These are phyloP conservation scores for Exophiala lecanii-corni DNA, from an alignment of 2,329 filamentous ascomycete species.

Conservation along the genomic window DNA sequence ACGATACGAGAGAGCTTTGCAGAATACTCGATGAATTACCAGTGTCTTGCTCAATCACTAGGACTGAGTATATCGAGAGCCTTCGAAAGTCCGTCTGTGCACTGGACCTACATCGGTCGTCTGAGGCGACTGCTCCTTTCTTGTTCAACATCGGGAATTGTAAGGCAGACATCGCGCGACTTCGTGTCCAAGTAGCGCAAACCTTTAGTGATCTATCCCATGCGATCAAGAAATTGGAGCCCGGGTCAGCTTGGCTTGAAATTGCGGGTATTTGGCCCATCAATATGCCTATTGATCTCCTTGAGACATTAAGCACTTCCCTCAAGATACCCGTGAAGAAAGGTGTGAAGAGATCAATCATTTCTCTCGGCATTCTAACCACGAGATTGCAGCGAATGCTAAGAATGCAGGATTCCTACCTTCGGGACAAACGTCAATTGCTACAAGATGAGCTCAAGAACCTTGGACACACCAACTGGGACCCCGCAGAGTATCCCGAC, in stretches of 20 bases:
- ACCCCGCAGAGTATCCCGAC: conserved; percentile 51
- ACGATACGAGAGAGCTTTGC: too few species aligned
- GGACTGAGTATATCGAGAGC: conserved; percentile 5
- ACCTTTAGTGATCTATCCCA: background rate
- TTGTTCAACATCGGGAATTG: too few species aligned
- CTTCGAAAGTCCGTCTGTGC: conserved; percentile 6
- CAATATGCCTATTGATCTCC: background rate
- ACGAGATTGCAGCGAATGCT: conserved; percentile 29
- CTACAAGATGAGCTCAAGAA: conserved; percentile 40
- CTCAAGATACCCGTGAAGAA: background rate
- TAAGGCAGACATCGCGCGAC: too few species aligned
- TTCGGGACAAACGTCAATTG: conserved; percentile 13
- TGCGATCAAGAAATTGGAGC: conserved; percentile 4
- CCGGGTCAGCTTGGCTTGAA: conserved; percentile 4
- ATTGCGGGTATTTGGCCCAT: conserved; percentile 7
- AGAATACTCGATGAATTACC: too few species aligned
- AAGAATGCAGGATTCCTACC: conserved; percentile 24
- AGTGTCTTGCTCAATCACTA: conserved; percentile 1
- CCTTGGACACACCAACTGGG: conserved; percentile 54
- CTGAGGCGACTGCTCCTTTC: too few species aligned
- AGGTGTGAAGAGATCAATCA: conserved; percentile 24
- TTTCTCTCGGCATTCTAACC: conserved; percentile 29
- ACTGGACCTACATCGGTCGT: too few species aligned
- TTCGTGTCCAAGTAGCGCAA: too few species aligned
- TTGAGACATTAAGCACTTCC: conserved; percentile 5